Evolutionary conservation across 257 asterid species (phyloP), one percentile per base, ranked within the genome.

Genomic region (Solanum virginianum): DNA sequence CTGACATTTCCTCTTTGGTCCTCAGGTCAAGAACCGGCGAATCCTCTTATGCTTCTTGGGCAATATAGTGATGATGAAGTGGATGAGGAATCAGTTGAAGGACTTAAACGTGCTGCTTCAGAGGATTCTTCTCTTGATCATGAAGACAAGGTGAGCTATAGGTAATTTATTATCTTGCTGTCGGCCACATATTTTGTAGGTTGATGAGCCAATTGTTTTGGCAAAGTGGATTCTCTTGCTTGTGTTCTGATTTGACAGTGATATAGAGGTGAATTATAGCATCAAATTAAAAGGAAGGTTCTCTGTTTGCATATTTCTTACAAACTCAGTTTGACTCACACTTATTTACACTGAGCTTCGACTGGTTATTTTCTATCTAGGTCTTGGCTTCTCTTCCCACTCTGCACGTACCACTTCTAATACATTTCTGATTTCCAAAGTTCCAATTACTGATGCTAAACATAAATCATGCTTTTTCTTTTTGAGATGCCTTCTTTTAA

Each of bases 51-150:
- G 84, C 92, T 96, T 88, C 98, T 96, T 80, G 99, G 89, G 86
- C 99, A 96, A 86, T 96, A 96, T 88, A 95, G 98, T 82, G 99
- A 96, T 90, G 98, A 96, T 59, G 99, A 96, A 72, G 83, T 87
- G 90, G 98, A 96, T 54, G 94, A 86, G 24, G 95, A 74, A 56
- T 87, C 94, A 71, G 89, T 89, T 81, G 94, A 86, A 55, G 90
- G 82, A 62, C 72, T 81, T 18, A 45, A 85, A 80, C 80, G 63
- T 85, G 92, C 87, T 84, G 84, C 45, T 81, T 65, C 91, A 41
- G 92, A 88, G 81, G 91, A 88, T 70, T 80, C 94, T 72, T 87
- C 91, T 62, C 85, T 49, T 72, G 88, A 57, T 83, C 77, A 18
- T 82, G 92, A 87, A 65, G 89, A 88, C 85, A 89, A 92, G 98